Percentiles rank a stretch among this genome's conserved stretches.
These are phyloP conservation scores for Laetiporus sulphureus DNA, from an alignment of 1,284 basidiomycete genomes.

Conservation along the genomic window DNA sequence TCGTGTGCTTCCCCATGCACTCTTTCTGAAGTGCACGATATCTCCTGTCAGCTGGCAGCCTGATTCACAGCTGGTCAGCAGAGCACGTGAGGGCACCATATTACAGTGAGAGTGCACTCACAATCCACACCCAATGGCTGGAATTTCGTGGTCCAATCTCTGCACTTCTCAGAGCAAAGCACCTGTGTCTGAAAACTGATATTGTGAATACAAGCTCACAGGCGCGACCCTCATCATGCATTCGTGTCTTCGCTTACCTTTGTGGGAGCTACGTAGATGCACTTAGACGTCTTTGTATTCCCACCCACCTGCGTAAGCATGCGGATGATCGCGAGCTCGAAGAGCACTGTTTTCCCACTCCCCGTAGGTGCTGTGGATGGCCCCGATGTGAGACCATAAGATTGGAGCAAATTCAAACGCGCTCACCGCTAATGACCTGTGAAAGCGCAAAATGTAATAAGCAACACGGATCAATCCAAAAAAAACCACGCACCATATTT, in stretches of 20 bases:
- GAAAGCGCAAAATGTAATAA: slow-evolving; percentile 5
- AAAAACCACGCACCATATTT: slow-evolving; percentile 56
- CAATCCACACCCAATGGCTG: slow-evolving; percentile 69
- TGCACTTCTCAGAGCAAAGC: slow-evolving; percentile 78
- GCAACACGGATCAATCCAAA: neutral
- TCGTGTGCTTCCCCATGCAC: slow-evolving; percentile 66
- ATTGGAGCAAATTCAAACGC: slow-evolving; percentile 3
- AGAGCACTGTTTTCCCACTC: slow-evolving; percentile 90
- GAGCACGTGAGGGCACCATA: too few species aligned
- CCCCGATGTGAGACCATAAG: slow-evolving; percentile 4
- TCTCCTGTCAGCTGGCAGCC: slow-evolving; percentile 93
- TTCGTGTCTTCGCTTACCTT: slow-evolving; percentile 49
- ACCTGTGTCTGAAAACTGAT: slow-evolving; percentile 42
- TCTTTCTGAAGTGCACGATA: slow-evolving; percentile 55
- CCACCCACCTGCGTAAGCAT: slow-evolving; percentile 50
- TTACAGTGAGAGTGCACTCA: slow-evolving; percentile 25
- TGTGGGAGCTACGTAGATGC: slow-evolving; percentile 92
- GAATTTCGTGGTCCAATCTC: slow-evolving; percentile 84
- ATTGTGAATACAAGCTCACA: neutral
- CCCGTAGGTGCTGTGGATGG: slow-evolving; percentile 73
- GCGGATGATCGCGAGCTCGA: slow-evolving; percentile 85
- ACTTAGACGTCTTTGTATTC: slow-evolving; percentile 43
- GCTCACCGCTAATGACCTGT: slow-evolving; percentile 72
- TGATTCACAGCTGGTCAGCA: slow-evolving; percentile 26
- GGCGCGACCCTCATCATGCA: neutral